Evolutionary conservation across 2,329 filamentous ascomycete genomes (phyloP), one percentile per base, ranked within the genome.

Genomic region (Epicoccum nigrum): DNA sequence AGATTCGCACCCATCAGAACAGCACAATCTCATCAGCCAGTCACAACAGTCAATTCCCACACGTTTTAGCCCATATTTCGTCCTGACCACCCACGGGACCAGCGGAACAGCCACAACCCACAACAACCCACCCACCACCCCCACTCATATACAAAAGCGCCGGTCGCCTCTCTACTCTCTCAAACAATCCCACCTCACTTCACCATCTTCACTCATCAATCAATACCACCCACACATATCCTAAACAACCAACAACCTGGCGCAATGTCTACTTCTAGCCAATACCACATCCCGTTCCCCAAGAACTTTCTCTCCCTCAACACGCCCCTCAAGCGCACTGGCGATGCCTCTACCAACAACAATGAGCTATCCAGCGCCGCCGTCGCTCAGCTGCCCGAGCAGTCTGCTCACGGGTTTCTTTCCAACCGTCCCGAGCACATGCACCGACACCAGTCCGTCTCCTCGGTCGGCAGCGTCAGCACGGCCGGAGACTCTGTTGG

Each of bases 201-300:
- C 41, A 16, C 32, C 33, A 53, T 38, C 28, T 11, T 50, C 40
- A 40, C 38, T 13, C 23, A 42, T 33, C 28, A 37, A 42, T 41
- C 25, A 56, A 51, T 16, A 55, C 48, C 38, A 37, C 39, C 38
- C 31, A 55, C 47, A 38, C 38, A 54, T 31, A 47, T 27, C 50
- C 37, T 20, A 8, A 42, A 45, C 47, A 32, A 53, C 56, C 52
- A 48, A 38, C 59, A 69, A 33, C 50, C 62, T 62, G 63, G 58
- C 64, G 63, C 63, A 63, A 72, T 71, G 68, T 67, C 68, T 67
- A 62, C 63, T 46, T 60, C 58, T 44, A 57, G 62, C 56, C 59
- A 59, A 60, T 68, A 63, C 68, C 68, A 72, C 68, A 72, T 72
- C 53, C 68, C 69, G 45, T 71, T 72, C 63, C 69, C 69, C 21